These are phyloP conservation scores for Trichosporon asahii DNA, from an alignment of 1,284 basidiomycete genomes.

Conservation along the genomic window DNA sequence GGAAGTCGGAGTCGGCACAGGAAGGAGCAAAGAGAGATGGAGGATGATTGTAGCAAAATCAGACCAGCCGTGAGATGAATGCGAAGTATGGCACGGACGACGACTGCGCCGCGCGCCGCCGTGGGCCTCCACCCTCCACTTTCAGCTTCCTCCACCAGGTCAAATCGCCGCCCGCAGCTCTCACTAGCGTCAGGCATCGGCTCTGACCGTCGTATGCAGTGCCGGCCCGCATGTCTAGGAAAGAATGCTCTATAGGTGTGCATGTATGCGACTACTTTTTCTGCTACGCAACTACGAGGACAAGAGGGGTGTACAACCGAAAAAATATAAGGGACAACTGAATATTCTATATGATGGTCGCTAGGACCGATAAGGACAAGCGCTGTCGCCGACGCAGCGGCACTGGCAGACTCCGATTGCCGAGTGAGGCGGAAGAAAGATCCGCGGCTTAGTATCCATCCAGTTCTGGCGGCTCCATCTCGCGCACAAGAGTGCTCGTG, in stretches of 20 bases:
- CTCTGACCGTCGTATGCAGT: too few relatives aligned
- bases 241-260: background rate
- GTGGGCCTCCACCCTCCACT: background rate
- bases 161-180: background rate
- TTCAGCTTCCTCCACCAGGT: background rate
- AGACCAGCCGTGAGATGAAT: background rate
- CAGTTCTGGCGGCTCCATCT: conserved; percentile 21
- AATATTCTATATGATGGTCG: background rate
- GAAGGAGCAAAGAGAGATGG: background rate
- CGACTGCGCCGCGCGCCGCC: background rate
- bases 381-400: background rate
- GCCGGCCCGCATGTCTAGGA: too few relatives aligned
- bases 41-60: background rate
- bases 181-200: background rate
- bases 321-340: background rate
- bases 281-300: background rate
- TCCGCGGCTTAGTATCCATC: conserved; percentile 24
- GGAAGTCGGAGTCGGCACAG: background rate
- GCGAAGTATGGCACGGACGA: background rate
- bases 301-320: background rate
- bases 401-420: background rate
- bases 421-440: background rate
- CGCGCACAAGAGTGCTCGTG: conserved; percentile 16
- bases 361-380: background rate
- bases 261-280: background rate